Evolutionary conservation across 257 asterid species (phyloP), one percentile per base, ranked within the genome.

Genomic region (Solanum phureja): DNA sequence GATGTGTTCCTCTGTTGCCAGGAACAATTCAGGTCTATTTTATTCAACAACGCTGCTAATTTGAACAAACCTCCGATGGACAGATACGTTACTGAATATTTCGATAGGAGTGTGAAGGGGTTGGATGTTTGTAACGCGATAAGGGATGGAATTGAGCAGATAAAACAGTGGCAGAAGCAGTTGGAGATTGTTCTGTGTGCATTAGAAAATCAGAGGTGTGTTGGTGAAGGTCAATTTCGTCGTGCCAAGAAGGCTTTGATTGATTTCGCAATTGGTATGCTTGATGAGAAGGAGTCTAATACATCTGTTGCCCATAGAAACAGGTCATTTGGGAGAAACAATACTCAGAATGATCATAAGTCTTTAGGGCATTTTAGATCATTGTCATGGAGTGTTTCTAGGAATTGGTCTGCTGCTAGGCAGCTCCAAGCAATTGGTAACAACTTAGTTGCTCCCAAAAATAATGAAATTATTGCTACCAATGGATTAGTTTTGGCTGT

Each of bases 381-480:
- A 3, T 90, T 96, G 4, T 97, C 99, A 0, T 97, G 99, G 99
- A 94, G 99, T 49, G 99, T 95, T n/a, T 97, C 99, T 0, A 88
- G 98, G 77, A 90, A 98, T 34, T 97, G 99, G 99, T 97, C 99
- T 2, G 99, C 99, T 16, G 94, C 98, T 11, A 92, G 89, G 87
- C 99, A 97, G 87, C 87, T 97, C 31, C 99, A 95, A 87, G 95
- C 99, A 3, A 94, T 97, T 84, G 93, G 98, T 73, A 94, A 84
- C 88, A 97, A 94, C 82, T 62, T 97, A 56, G 93, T 83, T 8
- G 92, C 93, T 12, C 99, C 99, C 0, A 89, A 91, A 23, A 88
- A 90, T 23, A 95, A 91, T 86, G 99, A 97, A 86, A 93, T 88
- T 4, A 6, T 74, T 11, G 93, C 98, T 66, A 95, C 98, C 1